Evolutionary conservation across 441 rosid species (phyloP), one percentile per base, ranked within the genome.

Genomic region (Corymbia citriodora): DNA sequence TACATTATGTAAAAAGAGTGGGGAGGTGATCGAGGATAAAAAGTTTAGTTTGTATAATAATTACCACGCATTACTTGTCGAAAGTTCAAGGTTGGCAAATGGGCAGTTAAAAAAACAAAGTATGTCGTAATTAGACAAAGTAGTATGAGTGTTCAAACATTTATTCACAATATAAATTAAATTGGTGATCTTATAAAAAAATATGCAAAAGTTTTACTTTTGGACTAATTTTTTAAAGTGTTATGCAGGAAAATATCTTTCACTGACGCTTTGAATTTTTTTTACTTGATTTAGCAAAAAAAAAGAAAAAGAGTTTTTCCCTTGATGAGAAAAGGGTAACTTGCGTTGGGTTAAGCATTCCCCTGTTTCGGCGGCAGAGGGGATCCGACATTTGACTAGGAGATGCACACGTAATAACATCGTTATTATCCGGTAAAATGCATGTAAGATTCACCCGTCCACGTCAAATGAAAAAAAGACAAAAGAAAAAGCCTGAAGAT

Each of bases 61-160:
- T 2, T 31, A 16, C 8, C 8, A 5, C 15, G 33, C 10, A 16
- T 3, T 40, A 8, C 74, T 8, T 4, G 40, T 6, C 0, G 3
- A 16, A 31, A 68, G 21, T 9, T 0, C 23, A 9, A 68, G 4
- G 0, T 16, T 16, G 12, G 2, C 79, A 17, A 16, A 40, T 6
- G 45, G 45, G 45, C 6, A 40, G 45, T 31, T 16, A 68, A 12
- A 6, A 68, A 10, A 5, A 31, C 0, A 31, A 0, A 2, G 16
- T 0, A n/a, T 31, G 23, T 16, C 1, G 1, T 57, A 13, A 13
- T 59, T 59, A 25, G 25, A 59, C 0, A 59, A 59, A 10, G 14
- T 59, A 59, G 29, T 29, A 59, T 0, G 0, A 3, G 3, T 23
- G 1, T 59, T 59, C 3, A 0, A 3, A 59, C 25, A 23, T 59